Evolutionary conservation across 176 grass and related monocot genomes (phyloP), one percentile per base, ranked within the genome.

Genomic region (Elymus sibiricus): DNA sequence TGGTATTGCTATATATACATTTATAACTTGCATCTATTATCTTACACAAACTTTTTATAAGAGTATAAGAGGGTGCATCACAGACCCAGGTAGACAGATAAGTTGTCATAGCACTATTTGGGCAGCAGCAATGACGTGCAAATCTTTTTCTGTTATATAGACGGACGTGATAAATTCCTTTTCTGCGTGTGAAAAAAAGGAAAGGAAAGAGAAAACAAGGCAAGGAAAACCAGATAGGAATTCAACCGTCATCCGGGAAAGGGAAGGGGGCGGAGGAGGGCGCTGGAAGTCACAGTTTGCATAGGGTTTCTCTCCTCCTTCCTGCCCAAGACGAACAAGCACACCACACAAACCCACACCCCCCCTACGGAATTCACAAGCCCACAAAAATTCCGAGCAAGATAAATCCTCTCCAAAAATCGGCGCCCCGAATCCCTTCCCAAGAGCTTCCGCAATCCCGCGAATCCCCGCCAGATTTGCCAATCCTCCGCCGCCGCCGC

Each of bases 221-320:
- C 11, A 62, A 19, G 35, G 11, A 64, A 40, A 72, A 28, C 28
- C 59, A 76, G 71, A 84, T 47, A 26, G 60, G 74, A 73, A 56
- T 84, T 44, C 55, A 89, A 75, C 87, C 87, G 76, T 85, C 69
- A 59, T 80, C 55, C 59, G 11, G 40, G 72, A 29, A 25, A 15
- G 9, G 68, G 49, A 60, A 43, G 75, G 75, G 63, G 38, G 55
- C 49, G 49, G 27, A 72, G 76, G 58, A 43, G 17, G 73, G 16
- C 44, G 46, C 17, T 55, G 83, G 47, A 62, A 63, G 88, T 56
- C 88, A 89, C 83, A 43, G 79, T 87, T 83, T 79, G 82, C 86
- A 85, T 88, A 88, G 86, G 86, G 90, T 91, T 91, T 87, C 72
- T 51, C 72, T 75, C 67, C 67, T 70, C 71, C 42, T 31, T 63